Evolutionary conservation across 805 yeast species (phyloP).

Genomic region (Yarrowia keelungensis): DNA sequence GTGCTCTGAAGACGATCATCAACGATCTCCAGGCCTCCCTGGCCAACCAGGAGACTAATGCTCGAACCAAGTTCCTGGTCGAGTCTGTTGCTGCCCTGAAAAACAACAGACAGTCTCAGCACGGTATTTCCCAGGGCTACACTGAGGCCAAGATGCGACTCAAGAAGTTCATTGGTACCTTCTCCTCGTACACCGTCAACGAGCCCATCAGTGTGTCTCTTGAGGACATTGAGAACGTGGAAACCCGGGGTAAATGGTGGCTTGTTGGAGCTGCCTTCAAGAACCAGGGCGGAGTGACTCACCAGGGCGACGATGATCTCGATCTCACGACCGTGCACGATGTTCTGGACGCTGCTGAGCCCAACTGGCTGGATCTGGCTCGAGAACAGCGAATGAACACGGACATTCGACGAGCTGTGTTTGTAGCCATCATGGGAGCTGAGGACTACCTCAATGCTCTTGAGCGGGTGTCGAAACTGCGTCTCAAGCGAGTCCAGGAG

Average conservation of each 20-base stretch:
- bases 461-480: slow-evolving; percentile 78
- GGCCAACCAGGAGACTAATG: slow-evolving; percentile 51
- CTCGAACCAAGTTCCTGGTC: slow-evolving; percentile 81
- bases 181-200: slow-evolving; percentile 55
- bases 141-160: slow-evolving; percentile 64
- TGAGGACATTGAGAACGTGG: slow-evolving; percentile 78
- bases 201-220: slow-evolving; percentile 88
- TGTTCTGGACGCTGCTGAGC: slow-evolving; percentile 70
- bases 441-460: slow-evolving; percentile 89
- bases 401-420: slow-evolving; percentile 90
- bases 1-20: slow-evolving; percentile 81
- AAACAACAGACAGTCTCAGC: slow-evolving; percentile 74
- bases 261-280: slow-evolving; percentile 97
- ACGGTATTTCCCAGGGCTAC: slow-evolving; percentile 45
- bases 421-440: slow-evolving; percentile 93
- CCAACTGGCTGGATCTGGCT: slow-evolving; percentile 90
- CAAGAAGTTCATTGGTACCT: slow-evolving; percentile 66
- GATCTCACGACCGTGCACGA: slow-evolving; percentile 58
- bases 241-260: slow-evolving; percentile 97
- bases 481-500: slow-evolving; percentile 78
- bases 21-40: slow-evolving; percentile 60
- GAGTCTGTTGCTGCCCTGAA: slow-evolving; percentile 87
- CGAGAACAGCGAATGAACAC: slow-evolving; percentile 91
- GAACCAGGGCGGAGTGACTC: slow-evolving; percentile 55
- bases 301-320: slow-evolving; percentile 51